Evolutionary conservation across 176 grass and related monocot species (phyloP), one percentile per base, ranked within the genome.

Genomic region (Triticum urartu): DNA sequence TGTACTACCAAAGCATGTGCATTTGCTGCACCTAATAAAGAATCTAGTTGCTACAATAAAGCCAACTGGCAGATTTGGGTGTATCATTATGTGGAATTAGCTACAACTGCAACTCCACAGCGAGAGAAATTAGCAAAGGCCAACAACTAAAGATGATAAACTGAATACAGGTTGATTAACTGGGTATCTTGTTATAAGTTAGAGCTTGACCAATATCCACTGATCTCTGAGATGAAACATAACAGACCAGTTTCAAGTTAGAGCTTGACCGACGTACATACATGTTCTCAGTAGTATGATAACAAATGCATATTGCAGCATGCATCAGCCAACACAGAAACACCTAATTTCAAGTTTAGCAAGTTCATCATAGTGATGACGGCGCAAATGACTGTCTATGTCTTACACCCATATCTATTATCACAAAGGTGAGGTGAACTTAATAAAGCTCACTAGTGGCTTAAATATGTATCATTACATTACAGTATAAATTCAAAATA

Each of bases 11-110:
- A 85, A n/a, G 47, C 33, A 36, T 69, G 42, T 65, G 72, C 83
- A 67, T 66, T 77, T 77, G 59, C 42, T 77, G 72, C 40, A 74
- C 28, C n/a, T 26, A 62, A 63, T 64, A 82, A 75, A 7, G 52
- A 85, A 34, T 24, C n/a, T 30, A 42, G 17, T 66, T 75, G 79
- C 21, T 73, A 81, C 67, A 67, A n/a, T 79, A 40, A 40, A 22
- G 34, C 9, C 42, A 78, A 24, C 61, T 61, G 7, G 30, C 58
- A n/a, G 30, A 56, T 83, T 60, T 72, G 56, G 6, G 40, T 60
- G 59, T 40, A 66, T 25, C 45, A 83, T 72, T 30, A 9, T 20
- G 34, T 21, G 11, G 13, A 82, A 56, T 77, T 39, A 79, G 24
- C 76, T 68, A 81, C 2, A 45, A 3, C 4, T 68, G 56, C 36